Evolutionary conservation across 2,329 filamentous ascomycete species (phyloP), one percentile per base, ranked within the genome.

Genomic region (Rhytidhysteron rufulum): DNA sequence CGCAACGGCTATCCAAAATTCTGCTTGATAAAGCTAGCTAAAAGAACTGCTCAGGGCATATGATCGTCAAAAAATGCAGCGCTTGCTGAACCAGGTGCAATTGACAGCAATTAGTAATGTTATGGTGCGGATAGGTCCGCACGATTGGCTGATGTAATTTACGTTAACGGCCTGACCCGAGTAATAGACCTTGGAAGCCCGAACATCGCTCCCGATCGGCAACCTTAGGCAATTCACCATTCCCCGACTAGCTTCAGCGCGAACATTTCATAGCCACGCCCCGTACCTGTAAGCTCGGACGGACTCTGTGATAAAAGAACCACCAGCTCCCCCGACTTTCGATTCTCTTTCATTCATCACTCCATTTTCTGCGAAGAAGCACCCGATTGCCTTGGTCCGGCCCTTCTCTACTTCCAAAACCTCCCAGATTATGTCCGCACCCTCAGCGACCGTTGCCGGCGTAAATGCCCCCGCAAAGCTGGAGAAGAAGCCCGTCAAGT

Each of bases 401-500:
- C 86, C 83, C 80, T 72, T 74, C 77, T 66, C 67, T 63, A 51
- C 50, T 67, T 56, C 53, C n/a, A n/a, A n/a, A 65, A 59, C 55
- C 69, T 71, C 72, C 72, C 72, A 74, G 60, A 62, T 58, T 54
- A 74, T 75, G 72, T 74, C 69, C 62, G 58, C 77, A 53, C 54
- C 65, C 50, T 44, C 60, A 44, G 58, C 61, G 42, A 53, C 62
- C 43, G 51, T 62, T 44, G 70, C 77, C 56, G 68, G 70, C 53
- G 58, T 69, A 67, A 66, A 71, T 65, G 63, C 71, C 69, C 71
- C 73, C 66, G 69, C 73, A 67, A 73, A 68, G 70, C 75, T 94
- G 67, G 90, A 96, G 85, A 97, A 97, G 86, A 97, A 97, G 82
- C 93, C 93, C 54, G 81, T 98, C 81, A 97, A 96, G 82, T 97